Evolutionary conservation across 2,329 filamentous ascomycete species (phyloP).

Genomic region (Sporothrix dimorphospora): DNA sequence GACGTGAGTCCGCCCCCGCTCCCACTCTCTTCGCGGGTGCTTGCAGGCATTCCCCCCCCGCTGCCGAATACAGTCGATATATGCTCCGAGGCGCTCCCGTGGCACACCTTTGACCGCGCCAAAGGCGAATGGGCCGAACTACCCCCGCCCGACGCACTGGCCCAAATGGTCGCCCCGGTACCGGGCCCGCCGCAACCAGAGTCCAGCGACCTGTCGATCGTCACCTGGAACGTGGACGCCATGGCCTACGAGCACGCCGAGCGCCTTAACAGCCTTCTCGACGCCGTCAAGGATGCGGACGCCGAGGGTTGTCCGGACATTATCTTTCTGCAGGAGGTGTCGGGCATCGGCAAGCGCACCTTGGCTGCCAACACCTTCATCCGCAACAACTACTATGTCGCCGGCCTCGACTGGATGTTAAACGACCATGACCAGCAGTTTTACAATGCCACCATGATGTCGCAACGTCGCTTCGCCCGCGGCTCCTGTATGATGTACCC

Average conservation of each 20-base stretch:
- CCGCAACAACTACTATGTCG: constrained; percentile 40
- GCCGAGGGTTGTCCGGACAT: constrained; percentile 35
- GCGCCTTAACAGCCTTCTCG: constrained; percentile 39
- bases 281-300: constrained; percentile 32
- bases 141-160: background rate
- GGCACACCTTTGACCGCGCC: background rate
- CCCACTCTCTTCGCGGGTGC: background rate
- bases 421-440: constrained; percentile 32
- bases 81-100: background rate
- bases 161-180: background rate
- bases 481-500: constrained; percentile 40
- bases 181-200: background rate
- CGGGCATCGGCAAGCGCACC: constrained; percentile 33
- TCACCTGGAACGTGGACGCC: constrained; percentile 43
- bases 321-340: constrained; percentile 45
- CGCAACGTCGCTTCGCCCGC: constrained; percentile 37
- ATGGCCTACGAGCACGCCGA: constrained; percentile 27
- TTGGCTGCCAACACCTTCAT: constrained; percentile 38
- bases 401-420: constrained; percentile 36
- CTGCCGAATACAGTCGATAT: background rate
- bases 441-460: constrained; percentile 39
- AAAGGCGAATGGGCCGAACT: background rate
- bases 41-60: background rate
- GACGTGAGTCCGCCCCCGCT: background rate
- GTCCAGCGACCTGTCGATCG: constrained; percentile 31